These are phyloP conservation scores for Spathaspora sp. DNA, from an alignment of 1,139 yeast genomes.

Conservation along the genomic window DNA sequence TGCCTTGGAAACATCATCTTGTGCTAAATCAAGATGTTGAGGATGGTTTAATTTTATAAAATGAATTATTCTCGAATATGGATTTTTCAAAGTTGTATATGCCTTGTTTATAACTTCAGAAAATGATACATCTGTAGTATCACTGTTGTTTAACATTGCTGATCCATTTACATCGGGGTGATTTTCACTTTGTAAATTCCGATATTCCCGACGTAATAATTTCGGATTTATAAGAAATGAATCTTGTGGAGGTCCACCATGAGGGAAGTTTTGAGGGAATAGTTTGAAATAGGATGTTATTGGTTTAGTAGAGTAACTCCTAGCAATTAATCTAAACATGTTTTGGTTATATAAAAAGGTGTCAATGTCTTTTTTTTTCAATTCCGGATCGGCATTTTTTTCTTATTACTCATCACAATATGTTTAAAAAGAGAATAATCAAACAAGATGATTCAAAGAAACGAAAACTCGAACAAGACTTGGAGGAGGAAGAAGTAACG, in stretches of 20 bases:
- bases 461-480: slow-evolving; percentile 2
- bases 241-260: slow-evolving; percentile 66
- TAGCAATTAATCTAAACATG: not conserved
- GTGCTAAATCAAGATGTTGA: slow-evolving; percentile 37
- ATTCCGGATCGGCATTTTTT: slow-evolving; percentile 1
- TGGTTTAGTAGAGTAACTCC: slow-evolving; percentile 8
- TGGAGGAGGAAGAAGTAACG: slow-evolving; percentile 3
- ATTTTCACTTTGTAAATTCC: slow-evolving; percentile 64
- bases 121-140: slow-evolving; percentile 15
- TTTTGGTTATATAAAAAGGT: not conserved
- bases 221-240: slow-evolving; percentile 57
- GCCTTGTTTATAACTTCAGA: slow-evolving; percentile 72
- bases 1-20: slow-evolving; percentile 39
- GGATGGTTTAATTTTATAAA: slow-evolving; percentile 38
- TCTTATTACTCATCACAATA: slow-evolving; percentile 10
- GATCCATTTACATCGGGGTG: slow-evolving; percentile 74
- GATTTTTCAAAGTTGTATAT: slow-evolving; percentile 66
- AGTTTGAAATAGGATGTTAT: slow-evolving; percentile 47
- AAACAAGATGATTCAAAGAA: slow-evolving; percentile 14
- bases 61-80: slow-evolving; percentile 58
- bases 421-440: slow-evolving; percentile 37
- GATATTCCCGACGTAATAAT: slow-evolving; percentile 68
- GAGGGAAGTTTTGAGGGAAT: slow-evolving; percentile 75
- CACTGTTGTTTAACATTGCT: slow-evolving; percentile 15
- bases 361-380: not conserved